Conservation (phyloP, 148 eudicot genomes). For the Polygonum maritimum region DNA sequence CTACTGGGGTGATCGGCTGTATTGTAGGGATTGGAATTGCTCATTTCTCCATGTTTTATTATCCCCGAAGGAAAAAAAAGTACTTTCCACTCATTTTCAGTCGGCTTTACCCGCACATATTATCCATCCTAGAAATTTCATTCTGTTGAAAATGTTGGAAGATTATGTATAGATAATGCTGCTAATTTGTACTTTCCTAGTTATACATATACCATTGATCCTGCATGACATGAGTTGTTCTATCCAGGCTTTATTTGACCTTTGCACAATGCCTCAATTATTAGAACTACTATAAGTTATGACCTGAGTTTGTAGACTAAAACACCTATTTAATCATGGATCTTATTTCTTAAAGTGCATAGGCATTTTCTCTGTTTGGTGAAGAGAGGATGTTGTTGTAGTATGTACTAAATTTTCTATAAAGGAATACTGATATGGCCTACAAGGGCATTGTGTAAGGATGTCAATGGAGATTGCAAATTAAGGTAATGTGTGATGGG, state of each 20-base stretch:
- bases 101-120: background rate
- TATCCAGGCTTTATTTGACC: background rate
- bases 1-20: background rate
- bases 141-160: background rate
- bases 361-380: too few relatives aligned
- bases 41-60: background rate
- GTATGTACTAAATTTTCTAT: too few relatives aligned
- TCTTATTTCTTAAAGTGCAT: background rate
- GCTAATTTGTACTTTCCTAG: background rate
- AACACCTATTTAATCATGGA: background rate
- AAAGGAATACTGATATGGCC: too few relatives aligned
- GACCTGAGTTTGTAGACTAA: background rate
- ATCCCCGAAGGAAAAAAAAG: background rate
- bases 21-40: background rate
- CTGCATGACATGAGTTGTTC: background rate
- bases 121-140: background rate
- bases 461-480: too few relatives aligned
- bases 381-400: too few relatives aligned
- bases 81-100: background rate
- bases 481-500: background rate
- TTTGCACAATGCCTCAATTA: background rate
- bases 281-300: background rate
- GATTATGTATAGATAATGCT: background rate
- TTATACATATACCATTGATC: background rate
- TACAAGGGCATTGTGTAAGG: too few relatives aligned